phyloP scores from a whole-genome alignment of 371 early-diverging fungal genomes.

The Batkoa obscura region DNA sequence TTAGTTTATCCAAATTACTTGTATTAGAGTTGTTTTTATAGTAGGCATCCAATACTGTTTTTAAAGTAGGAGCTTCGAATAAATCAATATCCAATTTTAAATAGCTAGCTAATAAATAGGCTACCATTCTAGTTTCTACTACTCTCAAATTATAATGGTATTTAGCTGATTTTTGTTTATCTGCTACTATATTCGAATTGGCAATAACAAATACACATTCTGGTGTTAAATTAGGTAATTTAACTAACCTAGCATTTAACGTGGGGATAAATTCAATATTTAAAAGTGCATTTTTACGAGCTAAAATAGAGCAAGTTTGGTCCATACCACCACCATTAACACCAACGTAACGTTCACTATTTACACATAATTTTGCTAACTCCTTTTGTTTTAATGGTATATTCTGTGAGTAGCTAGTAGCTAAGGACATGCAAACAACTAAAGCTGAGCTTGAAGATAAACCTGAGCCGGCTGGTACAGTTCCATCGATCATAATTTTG shows the following conservation, averaged over 20 bases:
- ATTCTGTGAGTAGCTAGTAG: constrained; percentile 35
- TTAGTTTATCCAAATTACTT: too few species aligned
- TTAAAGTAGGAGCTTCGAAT: constrained; percentile 23
- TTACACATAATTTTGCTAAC: constrained; percentile 54
- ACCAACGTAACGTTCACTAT: constrained; percentile 64
- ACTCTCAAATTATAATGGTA: constrained; percentile 84
- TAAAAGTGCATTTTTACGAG: constrained; percentile 43
- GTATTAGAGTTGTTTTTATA: constrained; percentile 13
- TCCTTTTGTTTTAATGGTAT: constrained; percentile 8
- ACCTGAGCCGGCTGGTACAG: constrained; percentile 69
- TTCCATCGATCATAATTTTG: constrained; percentile 48
- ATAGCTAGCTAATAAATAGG: constrained; percentile 37
- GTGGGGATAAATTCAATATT: constrained; percentile 72
- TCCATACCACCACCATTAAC: constrained; percentile 82
- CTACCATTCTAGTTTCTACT: constrained; percentile 75
- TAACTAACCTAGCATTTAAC: constrained; percentile 39
- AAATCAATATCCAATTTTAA: constrained; percentile 24
- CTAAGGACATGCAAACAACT: constrained; percentile 55
- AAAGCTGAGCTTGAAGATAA: constrained; percentile 73
- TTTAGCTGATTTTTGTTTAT: constrained; percentile 79
- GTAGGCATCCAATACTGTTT: constrained; percentile 42
- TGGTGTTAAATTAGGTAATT: constrained; percentile 27
- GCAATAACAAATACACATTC: constrained; percentile 69
- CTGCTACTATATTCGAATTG: constrained; percentile 67
- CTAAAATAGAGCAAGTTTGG: constrained; percentile 72